These are phyloP conservation scores for Cyberlindnera xishuangbannaensis DNA, from an alignment of 805 yeast genomes.

Conservation along the genomic window DNA sequence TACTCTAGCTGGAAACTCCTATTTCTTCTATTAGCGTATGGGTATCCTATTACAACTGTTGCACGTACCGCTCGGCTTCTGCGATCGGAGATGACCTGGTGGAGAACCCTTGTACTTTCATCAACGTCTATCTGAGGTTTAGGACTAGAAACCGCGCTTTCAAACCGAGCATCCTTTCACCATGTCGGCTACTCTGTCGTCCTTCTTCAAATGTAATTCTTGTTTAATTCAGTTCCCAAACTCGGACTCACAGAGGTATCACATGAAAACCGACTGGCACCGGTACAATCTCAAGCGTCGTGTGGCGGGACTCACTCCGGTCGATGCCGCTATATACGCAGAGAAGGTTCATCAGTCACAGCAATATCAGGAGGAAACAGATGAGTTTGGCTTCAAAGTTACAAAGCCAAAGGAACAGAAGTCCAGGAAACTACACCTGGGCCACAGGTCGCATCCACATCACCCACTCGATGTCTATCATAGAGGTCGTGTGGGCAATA, in stretches of 20 bases:
- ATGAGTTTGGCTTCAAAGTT: constrained; percentile 35
- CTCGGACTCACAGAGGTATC: constrained; percentile 82
- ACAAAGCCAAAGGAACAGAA: constrained; percentile 21
- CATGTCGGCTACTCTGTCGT: no score
- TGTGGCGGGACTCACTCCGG: constrained; percentile 76
- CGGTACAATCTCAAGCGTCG: constrained; percentile 91
- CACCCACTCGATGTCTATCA: constrained; percentile 2
- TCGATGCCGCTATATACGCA: constrained; percentile 47
- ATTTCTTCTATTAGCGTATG: no score
- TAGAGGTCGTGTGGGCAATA: constrained; percentile 25
- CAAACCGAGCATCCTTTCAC: no score
- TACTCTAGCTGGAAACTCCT: no score
- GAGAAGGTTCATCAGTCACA: constrained; percentile 32
- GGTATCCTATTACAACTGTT: no score
- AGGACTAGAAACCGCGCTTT: no score
- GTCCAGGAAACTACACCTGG: constrained; percentile 11
- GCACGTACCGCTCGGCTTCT: no score
- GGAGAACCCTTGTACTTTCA: no score
- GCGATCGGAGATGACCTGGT: no score
- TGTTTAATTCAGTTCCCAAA: constrained; percentile 76
- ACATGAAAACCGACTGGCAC: constrained; percentile 98
- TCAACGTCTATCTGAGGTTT: no score
- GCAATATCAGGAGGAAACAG: constrained; percentile 30
- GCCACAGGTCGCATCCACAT: constrained; percentile 6
- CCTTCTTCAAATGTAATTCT: constrained; percentile 87